phyloP scores from a whole-genome alignment of 2,329 filamentous ascomycete genomes.

The Nothophoma quercina region DNA sequence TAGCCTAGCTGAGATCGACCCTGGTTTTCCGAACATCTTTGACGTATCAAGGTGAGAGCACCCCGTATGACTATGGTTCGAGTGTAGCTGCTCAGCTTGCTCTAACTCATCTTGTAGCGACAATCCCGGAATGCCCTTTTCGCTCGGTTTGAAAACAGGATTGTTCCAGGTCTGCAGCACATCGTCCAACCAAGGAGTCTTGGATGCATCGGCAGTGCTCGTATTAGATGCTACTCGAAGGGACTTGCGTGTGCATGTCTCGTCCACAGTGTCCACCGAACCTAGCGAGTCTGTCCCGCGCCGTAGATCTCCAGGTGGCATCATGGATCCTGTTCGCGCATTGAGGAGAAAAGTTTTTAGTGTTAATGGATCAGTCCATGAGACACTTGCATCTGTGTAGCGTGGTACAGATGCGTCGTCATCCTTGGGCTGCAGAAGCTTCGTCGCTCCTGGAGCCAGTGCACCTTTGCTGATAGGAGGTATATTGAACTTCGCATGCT shows the following conservation, averaged over 20 bases:
- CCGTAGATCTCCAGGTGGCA: conserved; percentile 30
- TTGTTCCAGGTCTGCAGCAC: conserved; percentile 75
- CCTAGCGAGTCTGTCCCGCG: too few relatives aligned
- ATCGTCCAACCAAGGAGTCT: conserved; percentile 64
- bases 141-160: conserved; percentile 70
- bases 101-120: conserved; percentile 21
- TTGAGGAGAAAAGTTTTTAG: conserved; percentile 62
- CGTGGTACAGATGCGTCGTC: not conserved
- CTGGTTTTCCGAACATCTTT: conserved; percentile 38
- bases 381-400: conserved; percentile 48
- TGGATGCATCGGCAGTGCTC: conserved; percentile 11
- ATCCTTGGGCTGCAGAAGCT: not conserved
- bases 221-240: conserved; percentile 41
- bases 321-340: conserved; percentile 60
- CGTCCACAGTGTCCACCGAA: too few relatives aligned
- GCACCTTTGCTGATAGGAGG: not conserved
- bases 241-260: conserved; percentile 36
- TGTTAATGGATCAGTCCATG: conserved; percentile 70
- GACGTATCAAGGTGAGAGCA: conserved; percentile 23
- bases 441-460: not conserved
- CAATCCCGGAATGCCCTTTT: conserved; percentile 54
- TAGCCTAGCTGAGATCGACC: conserved; percentile 51
- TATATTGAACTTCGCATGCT: not conserved
- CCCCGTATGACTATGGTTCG: conserved; percentile 7
- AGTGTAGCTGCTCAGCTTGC: conserved; percentile 13